These are phyloP conservation scores for Alternaria gansuensis DNA, from an alignment of 2,329 filamentous ascomycete genomes.

Conservation along the genomic window DNA sequence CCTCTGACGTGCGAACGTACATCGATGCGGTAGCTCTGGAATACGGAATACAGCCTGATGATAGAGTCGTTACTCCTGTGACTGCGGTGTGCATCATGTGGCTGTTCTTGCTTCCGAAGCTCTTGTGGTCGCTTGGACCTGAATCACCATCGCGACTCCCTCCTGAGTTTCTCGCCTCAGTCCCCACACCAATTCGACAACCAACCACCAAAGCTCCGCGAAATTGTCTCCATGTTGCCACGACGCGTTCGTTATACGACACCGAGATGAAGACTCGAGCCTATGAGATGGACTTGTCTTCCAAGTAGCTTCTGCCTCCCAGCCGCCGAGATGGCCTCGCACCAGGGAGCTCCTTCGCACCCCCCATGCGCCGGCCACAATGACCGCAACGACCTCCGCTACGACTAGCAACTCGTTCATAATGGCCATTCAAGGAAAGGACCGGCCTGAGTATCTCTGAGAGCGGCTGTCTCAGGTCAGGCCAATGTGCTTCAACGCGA, in stretches of 20 bases:
- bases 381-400: constrained; percentile 3
- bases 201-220: constrained; percentile 3
- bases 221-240: background rate
- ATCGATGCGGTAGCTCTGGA: background rate
- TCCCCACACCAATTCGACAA: constrained; percentile 5
- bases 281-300: constrained; percentile 1
- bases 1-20: constrained; percentile 4
- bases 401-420: background rate
- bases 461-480: background rate
- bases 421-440: background rate
- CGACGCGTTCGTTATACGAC: background rate
- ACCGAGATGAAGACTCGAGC: constrained; percentile 1
- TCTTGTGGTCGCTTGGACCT: constrained; percentile 6
- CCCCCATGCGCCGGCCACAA: background rate
- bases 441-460: background rate
- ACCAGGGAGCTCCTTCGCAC: constrained; percentile 3
- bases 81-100: background rate
- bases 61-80: background rate
- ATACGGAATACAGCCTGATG: background rate
- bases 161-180: constrained; percentile 13
- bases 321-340: background rate
- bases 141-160: background rate
- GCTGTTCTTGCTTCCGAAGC: background rate
- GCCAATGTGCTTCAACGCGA: background rate
- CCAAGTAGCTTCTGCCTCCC: constrained; percentile 7